Base-by-base conservation (phyloP, 2,329 filamentous ascomycete genomes). In the Fusarium irregulare region DNA sequence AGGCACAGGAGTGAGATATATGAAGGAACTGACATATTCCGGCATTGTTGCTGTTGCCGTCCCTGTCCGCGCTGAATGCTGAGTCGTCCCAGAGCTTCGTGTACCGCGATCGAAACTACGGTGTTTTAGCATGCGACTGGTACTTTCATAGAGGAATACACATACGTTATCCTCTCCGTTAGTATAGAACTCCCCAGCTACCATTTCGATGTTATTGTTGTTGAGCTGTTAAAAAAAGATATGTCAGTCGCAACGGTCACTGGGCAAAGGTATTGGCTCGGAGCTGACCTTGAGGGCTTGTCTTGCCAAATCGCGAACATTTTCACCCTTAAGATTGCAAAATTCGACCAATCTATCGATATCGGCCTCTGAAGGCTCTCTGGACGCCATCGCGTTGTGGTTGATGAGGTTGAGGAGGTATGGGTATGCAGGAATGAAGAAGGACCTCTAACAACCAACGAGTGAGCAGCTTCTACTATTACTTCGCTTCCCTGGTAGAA, bases 81-180 rank as follows among this genome's bases (percentile, higher is more conserved):
- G 76, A 78, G 56, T 90, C 87, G 64, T 89, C 84, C 87, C 87
- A 90, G 28, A 65, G 27, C n/a, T 66, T 60, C 27, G 77, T 78
- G 68, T 88, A 87, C 75, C 85, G 82, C 55, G 77, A 76, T 45
- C 77, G 80, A 62, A 86, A 86, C 83, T 85, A 63, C 32, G 48
- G 49, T 21, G 34, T 53, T 68, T 75, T 53, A 75, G 68, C 50
- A 50, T 57, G 49, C 21, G 47, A 41, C 47, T 20, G 23, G 46
- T 21, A 18, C 28, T n/a, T 23, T 45, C 13, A 27, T 13, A 10
- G 30, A 50, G 42, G 7, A 55, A 27, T 47, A 14, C 44, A 30
- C 75, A 56, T 76, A 82, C 80, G 46, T 45, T 75, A 16, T 78
- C 76, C 5, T 82, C 69, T 50, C 85, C 79, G 66, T 89, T 86